Base-by-base conservation (phyloP, 108 stramenopile species). In the Fistulifera solaris region DNA sequence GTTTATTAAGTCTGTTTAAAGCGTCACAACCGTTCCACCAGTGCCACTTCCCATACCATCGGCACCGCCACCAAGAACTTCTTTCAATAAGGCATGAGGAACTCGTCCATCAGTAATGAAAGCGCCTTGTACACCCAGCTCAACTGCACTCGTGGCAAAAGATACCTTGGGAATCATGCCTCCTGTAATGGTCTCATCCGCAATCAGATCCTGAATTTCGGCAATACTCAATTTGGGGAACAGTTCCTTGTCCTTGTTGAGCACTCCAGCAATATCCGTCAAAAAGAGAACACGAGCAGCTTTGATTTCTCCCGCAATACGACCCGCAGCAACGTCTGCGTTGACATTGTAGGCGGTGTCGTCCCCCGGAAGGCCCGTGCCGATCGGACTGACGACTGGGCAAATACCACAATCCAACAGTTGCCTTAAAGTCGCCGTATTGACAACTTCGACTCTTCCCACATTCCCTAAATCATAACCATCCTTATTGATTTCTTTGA, bases 261-360 rank as follows among this genome's bases (percentile, higher is more conserved):
- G 63, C 18, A 96, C 96, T 35, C 96, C 96, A 17, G 93, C 86
- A 68, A 98, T 94, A 67, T 98, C 96, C 17, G 96, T 98, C 61
- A 98, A 75, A 58, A 98, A 93, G 61, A 98, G 61, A 38, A 84
- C 91, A 11, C 91, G 75, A 25, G 85, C 70, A 22, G 94, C 94
- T 11, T 69, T 71, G 27, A 96, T 49, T 40, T 92, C 96, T 38
- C 88, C 93, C 12, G 94, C 94, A 56, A 97, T 93, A 23, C 88
- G 69, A 28, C 93, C 94, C 10, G 98, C 98, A 19, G 96, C 96
- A 2, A 89, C 94, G 78, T 98, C 98, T 16, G 98, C 98, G 70
- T 98, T 98, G 68, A 91, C 79, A 70, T 98, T 98, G 76, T 94
- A 94, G 41, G 85, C 82, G 19, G 83, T 59, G 54, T 77, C 72